phyloP scores from a whole-genome alignment of 495 filamentous ascomycete genomes.

The Terfezia boudieri region DNA sequence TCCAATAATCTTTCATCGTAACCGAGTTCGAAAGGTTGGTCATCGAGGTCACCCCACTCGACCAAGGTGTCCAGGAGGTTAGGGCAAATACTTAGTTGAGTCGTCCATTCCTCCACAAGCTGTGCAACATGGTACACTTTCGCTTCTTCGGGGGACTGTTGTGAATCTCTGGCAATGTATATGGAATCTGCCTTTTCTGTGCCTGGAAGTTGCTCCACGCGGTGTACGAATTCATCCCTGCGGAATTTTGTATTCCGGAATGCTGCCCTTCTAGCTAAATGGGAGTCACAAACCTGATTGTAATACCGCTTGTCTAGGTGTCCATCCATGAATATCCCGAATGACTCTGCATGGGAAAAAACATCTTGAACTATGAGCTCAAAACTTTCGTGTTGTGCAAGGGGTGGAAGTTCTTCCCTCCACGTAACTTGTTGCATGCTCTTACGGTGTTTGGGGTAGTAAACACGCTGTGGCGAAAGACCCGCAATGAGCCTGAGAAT shows the following conservation, averaged over 20 bases:
- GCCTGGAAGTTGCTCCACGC: too few relatives aligned
- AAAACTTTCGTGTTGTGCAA: not conserved
- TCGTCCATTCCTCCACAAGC: not conserved
- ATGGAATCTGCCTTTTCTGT: not conserved
- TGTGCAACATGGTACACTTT: not conserved
- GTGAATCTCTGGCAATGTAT: not conserved
- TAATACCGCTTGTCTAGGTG: not conserved
- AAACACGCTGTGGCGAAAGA: slow-evolving; percentile 30
- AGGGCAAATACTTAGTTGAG: not conserved
- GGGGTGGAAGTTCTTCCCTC: slow-evolving; percentile 5
- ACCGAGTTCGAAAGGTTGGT: not conserved
- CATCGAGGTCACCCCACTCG: not conserved
- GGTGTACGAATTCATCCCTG: too few relatives aligned
- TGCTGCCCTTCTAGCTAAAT: not conserved
- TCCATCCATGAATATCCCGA: not conserved
- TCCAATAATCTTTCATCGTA: not conserved
- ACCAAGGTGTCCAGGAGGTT: not conserved
- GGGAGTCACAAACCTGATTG: not conserved
- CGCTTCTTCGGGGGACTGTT: not conserved
- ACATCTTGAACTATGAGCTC: not conserved
- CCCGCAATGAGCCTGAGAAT: slow-evolving; percentile 25
- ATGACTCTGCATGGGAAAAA: not conserved
- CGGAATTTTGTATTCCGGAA: not conserved
- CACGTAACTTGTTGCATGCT: slow-evolving; percentile 31
- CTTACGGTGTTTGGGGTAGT: slow-evolving; percentile 32